Evolutionary conservation across 495 filamentous ascomycete species (phyloP), one percentile per base, ranked within the genome.

Genomic region (Penicillium maclennaniae): DNA sequence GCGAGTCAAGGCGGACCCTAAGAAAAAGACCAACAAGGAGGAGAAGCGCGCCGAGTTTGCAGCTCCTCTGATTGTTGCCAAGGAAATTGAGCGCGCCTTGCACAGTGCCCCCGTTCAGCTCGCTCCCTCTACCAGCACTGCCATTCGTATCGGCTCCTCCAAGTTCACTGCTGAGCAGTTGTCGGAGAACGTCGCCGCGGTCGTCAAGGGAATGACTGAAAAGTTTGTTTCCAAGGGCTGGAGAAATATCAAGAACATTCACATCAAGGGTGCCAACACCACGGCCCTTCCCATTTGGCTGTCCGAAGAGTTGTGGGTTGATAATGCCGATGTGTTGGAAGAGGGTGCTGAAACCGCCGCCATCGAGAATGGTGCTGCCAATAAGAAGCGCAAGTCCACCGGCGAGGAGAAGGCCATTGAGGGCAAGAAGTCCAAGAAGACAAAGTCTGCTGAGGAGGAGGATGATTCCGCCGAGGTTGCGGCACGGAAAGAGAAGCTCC

Each of bases 201-300:
- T 91, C 6, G 82, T 85, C 14, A 68, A 78, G 17, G 81, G 78
- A 4, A 55, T 97, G 60, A 82, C 86, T 3, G 83, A 87, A 34
- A 89, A 87, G 68, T 87, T 85, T 51, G 79, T 97, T 6, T 79
- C 91, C 6, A 84, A 89, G 59, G 84, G 88, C 50, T 97, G 91
- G 91, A 80, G 81, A 54, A 90, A 88, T 63, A 81, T 97, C 45
- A 84, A 85, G 69, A 79, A 80, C 43, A 67, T 97, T 43, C 91
- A 96, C 72, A 77, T 98, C 71, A 98, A 97, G 77, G 87, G 87
- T 7, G 84, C 88, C 9, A 82, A 86, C 58, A 95, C 91, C 9
- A 87, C 82, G 53, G 89, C 92, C 12, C 74, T 98, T 59, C 93
- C 93, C 14, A 84, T 98, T 54, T 98, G 89, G 87, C 75, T 97